A percentile compares a stretch with the other conserved stretches of the same genome.
Conservation (phyloP, 345 rosid species). For the Corymbia maculata region DNA sequence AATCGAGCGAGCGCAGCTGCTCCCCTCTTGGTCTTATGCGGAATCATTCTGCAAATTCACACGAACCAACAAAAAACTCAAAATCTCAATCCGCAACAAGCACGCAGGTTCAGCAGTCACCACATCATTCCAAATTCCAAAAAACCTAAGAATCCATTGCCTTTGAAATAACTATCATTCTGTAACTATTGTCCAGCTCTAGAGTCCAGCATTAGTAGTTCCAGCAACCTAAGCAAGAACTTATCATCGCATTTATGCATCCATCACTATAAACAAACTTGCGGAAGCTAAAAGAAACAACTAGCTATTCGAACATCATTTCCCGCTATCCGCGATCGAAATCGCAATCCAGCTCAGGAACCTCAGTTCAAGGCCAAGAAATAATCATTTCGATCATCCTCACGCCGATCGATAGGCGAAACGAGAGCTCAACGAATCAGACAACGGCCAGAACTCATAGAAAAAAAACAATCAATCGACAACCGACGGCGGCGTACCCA, state of each 20-base stretch:
- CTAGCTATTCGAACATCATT: background rate
- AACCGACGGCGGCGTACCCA: slow-evolving; percentile 23
- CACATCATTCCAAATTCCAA: background rate
- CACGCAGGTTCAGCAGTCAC: background rate
- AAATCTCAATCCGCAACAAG: background rate
- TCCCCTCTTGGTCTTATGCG: slow-evolving; percentile 85
- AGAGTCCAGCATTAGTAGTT: background rate
- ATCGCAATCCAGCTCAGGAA: background rate
- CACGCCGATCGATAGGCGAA: background rate
- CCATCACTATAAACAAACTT: background rate
- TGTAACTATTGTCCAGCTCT: background rate
- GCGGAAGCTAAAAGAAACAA: background rate
- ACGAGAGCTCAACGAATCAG: background rate
- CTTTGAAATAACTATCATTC: background rate
- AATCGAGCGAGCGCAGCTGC: slow-evolving; percentile 69
- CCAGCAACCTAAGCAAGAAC: background rate
- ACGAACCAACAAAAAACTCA: background rate
- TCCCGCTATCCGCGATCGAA: background rate
- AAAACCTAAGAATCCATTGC: background rate
- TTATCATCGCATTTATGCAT: background rate
- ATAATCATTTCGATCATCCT: background rate
- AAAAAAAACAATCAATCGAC: too few relatives aligned
- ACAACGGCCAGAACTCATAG: too few relatives aligned
- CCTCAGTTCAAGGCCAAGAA: background rate
- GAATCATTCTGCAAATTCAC: slow-evolving; percentile 50